Conservation (phyloP, 331 rosid genomes). For the Cydonia oblonga region DNA sequence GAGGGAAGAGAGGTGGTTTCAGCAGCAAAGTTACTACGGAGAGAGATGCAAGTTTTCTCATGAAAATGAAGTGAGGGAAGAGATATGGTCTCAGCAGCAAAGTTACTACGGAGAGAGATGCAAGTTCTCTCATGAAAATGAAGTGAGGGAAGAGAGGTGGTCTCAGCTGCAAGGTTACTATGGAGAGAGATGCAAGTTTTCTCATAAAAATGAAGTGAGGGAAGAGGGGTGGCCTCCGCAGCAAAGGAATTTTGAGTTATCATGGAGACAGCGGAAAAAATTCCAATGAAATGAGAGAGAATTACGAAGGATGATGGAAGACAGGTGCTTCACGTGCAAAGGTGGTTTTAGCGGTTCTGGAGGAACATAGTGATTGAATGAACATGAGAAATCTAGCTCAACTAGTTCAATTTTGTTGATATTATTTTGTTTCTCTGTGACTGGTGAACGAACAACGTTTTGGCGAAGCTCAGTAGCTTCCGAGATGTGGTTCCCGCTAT, state of each 20-base stretch:
- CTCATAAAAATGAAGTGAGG: slow-evolving; percentile 27
- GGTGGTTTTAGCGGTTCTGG: neutral
- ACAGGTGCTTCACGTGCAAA: slow-evolving; percentile 1
- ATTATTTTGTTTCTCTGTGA: neutral
- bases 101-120: slow-evolving; percentile 57
- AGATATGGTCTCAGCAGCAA: neutral
- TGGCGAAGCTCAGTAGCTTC: neutral
- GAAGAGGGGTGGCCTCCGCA: neutral
- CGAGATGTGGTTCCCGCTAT: neutral
- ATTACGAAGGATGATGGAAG: neutral
- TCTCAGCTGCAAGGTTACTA: slow-evolving; percentile 20
- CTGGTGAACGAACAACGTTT: neutral
- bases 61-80: slow-evolving; percentile 12
- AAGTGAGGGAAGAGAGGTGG: slow-evolving; percentile 2
- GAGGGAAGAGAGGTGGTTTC: slow-evolving; percentile 3
- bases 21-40: slow-evolving; percentile 35
- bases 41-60: slow-evolving; percentile 69
- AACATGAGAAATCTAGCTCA: neutral
- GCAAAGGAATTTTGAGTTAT: slow-evolving; percentile 16
- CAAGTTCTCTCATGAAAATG: slow-evolving; percentile 48
- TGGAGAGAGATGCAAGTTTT: slow-evolving; percentile 70
- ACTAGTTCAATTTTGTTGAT: neutral
- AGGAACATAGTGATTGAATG: neutral
- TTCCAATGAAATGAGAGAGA: slow-evolving; percentile 35
- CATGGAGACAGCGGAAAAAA: slow-evolving; percentile 60